Base-by-base conservation (phyloP, 2,329 filamentous ascomycete genomes). In the Hymenoscyphus repandus region DNA sequence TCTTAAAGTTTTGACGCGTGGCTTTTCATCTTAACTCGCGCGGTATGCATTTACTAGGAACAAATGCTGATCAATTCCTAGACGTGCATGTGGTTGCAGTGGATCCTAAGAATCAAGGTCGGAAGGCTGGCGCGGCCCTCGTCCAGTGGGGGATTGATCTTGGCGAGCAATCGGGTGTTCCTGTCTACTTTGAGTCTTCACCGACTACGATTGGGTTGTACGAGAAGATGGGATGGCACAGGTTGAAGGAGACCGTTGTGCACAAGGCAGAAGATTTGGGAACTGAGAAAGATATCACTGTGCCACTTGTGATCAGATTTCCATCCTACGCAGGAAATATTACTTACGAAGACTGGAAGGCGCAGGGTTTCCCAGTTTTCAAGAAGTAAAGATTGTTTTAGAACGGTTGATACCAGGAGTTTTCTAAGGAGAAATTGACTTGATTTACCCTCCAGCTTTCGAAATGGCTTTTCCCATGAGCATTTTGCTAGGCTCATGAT, bases 51-150 rank as follows among this genome's bases (percentile, higher is more conserved):
- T 15, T 5, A 30, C 11, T 31, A 46, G 12, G 12, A 7, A 30
- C 17, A 9, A 6, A 10, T 4, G 30, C 12, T 38, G 36, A 46
- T 36, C 11, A 10, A n/a, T 2, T 39, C 3, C 2, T 27, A 46
- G 44, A 46, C n/a, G 18, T 34, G 13, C 44, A 46, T 20, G 33
- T 46, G 32, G 36, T 46, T 20, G 44, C 22, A 3, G 44, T 46
- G 7, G 44, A 46, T 10, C 44, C 44, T 9, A 46, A 37, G n/a
- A n/a, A 46, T 30, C 44, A 46, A 15, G 44, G 44, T 9, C 44
- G 44, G 6, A 38, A 38, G 10, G 44, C 44, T 22, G 44, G 44
- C 10, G 44, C 44, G 11, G 44, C 44, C 3, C 33, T 46, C 11
- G 44, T 46, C 5, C 44, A 46, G 30, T 46, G 44, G 44, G 33